Evolutionary conservation across 2,329 filamentous ascomycete genomes (phyloP).

Genomic region (Phyllosticta citrichinensis): DNA sequence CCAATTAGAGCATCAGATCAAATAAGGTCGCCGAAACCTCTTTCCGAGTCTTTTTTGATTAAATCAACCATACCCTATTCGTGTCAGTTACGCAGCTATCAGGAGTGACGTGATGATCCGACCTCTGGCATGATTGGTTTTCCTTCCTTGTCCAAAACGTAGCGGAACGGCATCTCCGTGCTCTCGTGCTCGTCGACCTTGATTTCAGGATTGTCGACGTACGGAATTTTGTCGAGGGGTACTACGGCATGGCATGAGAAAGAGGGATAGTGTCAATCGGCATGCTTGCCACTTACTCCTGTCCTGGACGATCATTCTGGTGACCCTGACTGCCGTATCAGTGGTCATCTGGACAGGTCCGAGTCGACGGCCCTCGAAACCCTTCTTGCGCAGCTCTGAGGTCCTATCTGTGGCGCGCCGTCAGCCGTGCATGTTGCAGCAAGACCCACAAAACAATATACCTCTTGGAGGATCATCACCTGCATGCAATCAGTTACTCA

Average conservation of each 20-base stretch:
- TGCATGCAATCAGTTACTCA: slow-evolving; percentile 31
- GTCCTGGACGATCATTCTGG: slow-evolving; percentile 76
- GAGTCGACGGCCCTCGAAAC: slow-evolving; percentile 75
- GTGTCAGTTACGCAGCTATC: slow-evolving; percentile 9
- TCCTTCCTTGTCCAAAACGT: slow-evolving; percentile 66
- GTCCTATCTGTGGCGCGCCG: slow-evolving; percentile 60
- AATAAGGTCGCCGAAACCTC: slow-evolving; percentile 78
- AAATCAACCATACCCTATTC: slow-evolving; percentile 83
- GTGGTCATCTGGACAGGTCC: slow-evolving; percentile 97
- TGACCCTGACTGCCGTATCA: slow-evolving; percentile 91
- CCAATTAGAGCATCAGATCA: slow-evolving; percentile 26
- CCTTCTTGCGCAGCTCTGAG: slow-evolving; percentile 88
- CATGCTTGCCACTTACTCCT: slow-evolving; percentile 48
- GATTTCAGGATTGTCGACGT: slow-evolving; percentile 81
- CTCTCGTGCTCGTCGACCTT: slow-evolving; percentile 85
- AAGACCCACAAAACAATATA: slow-evolving; percentile 32
- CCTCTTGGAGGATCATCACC: slow-evolving; percentile 90
- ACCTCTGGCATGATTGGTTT: slow-evolving; percentile 88
- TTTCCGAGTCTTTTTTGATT: slow-evolving; percentile 88
- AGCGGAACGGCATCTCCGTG: slow-evolving; percentile 96
- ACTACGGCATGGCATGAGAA: slow-evolving; percentile 40
- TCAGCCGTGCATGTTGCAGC: slow-evolving; percentile 14
- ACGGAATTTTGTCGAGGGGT: slow-evolving; percentile 66
- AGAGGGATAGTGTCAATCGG: background rate
- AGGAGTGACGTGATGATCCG: slow-evolving; percentile 20